Conservation (phyloP, 768 basidiomycete species). For the Fomitopsis serialis region DNA sequence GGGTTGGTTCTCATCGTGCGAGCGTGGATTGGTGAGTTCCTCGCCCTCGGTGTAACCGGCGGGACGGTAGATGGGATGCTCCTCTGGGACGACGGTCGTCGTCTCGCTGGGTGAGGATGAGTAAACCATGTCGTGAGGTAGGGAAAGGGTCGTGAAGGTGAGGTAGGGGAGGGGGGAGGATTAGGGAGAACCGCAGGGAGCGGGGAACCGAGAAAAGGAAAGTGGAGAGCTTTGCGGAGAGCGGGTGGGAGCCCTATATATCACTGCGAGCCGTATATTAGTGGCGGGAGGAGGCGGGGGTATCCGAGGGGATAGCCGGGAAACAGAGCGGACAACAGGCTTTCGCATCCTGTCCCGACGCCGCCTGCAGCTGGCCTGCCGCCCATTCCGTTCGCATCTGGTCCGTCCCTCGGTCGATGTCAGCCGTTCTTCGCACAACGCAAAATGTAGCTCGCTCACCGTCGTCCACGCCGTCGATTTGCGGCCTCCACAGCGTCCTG, state of each 20-base stretch:
- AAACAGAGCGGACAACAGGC: not conserved
- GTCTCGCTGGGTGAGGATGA: constrained; percentile 1
- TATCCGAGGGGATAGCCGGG: too few species aligned
- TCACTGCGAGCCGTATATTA: not conserved
- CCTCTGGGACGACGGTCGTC: constrained; percentile 2
- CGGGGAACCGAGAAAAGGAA: not conserved
- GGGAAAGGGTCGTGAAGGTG: not conserved
- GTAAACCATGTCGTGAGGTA: not conserved
- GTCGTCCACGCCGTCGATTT: too few species aligned
- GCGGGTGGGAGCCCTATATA: too few species aligned
- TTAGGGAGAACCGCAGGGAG: not conserved
- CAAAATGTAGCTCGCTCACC: too few species aligned
- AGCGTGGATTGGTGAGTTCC: not conserved
- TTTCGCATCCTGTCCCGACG: too few species aligned
- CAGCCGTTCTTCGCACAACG: too few species aligned
- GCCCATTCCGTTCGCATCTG: too few species aligned
- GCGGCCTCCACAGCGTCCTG: too few species aligned
- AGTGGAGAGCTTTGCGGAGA: not conserved
- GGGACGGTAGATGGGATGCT: not conserved
- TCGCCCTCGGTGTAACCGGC: not conserved
- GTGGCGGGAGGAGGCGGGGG: not conserved
- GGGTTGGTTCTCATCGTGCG: constrained; percentile 16
- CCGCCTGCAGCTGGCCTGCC: too few species aligned
- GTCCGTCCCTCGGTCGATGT: too few species aligned
- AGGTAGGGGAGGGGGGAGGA: too few species aligned